These are phyloP conservation scores for Triticum aestivum DNA, from an alignment of 176 grass and related monocot genomes.

Conservation along the genomic window DNA sequence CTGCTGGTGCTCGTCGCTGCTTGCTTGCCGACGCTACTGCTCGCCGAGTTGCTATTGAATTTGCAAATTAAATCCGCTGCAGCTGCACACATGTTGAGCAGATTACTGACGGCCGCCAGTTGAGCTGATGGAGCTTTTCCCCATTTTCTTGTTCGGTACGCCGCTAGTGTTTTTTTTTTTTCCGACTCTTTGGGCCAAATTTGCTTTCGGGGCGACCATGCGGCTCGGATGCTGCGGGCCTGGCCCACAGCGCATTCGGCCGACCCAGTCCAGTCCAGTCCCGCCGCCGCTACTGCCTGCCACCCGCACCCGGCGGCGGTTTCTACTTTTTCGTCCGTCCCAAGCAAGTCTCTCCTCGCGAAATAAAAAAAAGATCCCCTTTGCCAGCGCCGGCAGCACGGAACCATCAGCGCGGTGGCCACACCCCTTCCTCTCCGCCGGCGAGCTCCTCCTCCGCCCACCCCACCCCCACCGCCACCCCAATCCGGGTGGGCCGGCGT, in stretches of 20 bases:
- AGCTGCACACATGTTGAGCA: neutral
- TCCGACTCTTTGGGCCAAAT: neutral
- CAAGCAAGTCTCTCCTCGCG: neutral
- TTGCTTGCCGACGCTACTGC: neutral
- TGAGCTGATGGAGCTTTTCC: neutral
- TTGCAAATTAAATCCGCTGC: neutral
- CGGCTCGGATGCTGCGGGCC: neutral
- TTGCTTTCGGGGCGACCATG: neutral
- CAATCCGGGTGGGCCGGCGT: neutral
- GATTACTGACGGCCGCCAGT: neutral
- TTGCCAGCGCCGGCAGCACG: neutral
- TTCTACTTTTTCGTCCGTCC: neutral
- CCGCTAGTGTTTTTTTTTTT: neutral
- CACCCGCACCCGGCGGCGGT: neutral
- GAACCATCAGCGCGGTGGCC: neutral
- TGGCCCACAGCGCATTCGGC: neutral
- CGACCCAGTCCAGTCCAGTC: conserved; percentile 1
- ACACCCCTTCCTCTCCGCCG: neutral
- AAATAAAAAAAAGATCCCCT: conserved; percentile 11
- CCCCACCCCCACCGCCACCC: neutral
- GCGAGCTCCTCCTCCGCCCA: neutral
- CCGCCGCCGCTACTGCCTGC: neutral
- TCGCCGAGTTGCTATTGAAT: neutral
- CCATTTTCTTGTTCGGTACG: neutral
- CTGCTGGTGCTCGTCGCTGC: neutral